Evolutionary conservation across 1,284 basidiomycete species (phyloP).

Genomic region (Austroboletus niveus): DNA sequence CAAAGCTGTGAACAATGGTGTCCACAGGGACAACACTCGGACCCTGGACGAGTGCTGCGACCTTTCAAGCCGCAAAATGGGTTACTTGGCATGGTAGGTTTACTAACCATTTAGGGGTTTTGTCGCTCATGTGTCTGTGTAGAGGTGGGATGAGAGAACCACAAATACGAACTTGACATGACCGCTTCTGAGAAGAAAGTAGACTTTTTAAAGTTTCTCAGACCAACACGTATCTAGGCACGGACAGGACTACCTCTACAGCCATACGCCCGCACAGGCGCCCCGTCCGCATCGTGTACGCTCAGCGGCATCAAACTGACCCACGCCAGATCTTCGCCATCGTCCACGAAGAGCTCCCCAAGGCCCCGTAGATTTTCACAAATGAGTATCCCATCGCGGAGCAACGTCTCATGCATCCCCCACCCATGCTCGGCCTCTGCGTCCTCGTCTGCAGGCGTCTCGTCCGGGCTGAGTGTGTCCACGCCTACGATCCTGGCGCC

Average conservation of each 20-base stretch:
- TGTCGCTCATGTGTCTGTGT: not conserved
- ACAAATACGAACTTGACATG: not conserved
- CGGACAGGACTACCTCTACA: slow-evolving; percentile 27
- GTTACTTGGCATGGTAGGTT: not conserved
- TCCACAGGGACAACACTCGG: slow-evolving; percentile 6
- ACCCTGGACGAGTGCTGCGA: not conserved
- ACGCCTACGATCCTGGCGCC: slow-evolving; percentile 58
- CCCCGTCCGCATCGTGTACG: slow-evolving; percentile 57
- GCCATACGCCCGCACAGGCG: slow-evolving; percentile 64
- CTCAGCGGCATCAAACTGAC: slow-evolving; percentile 59
- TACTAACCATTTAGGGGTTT: slow-evolving; percentile 5
- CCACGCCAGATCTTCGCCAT: slow-evolving; percentile 33
- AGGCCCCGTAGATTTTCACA: slow-evolving; percentile 64
- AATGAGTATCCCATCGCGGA: slow-evolving; percentile 58
- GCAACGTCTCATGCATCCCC: slow-evolving; percentile 53
- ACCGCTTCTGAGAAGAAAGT: slow-evolving; percentile 2
- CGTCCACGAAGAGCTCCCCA: slow-evolving; percentile 29
- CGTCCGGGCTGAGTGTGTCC: slow-evolving; percentile 66
- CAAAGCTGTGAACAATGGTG: slow-evolving; percentile 15
- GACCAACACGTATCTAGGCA: too few species aligned
- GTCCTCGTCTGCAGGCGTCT: slow-evolving; percentile 39
- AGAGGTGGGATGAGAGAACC: not conserved
- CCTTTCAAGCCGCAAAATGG: not conserved
- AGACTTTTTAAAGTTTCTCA: slow-evolving; percentile 2
- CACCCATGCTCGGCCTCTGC: slow-evolving; percentile 16